Evolutionary conservation across 2,329 filamentous ascomycete species (phyloP), one percentile per base, ranked within the genome.

Genomic region (Chaetomium sp.): DNA sequence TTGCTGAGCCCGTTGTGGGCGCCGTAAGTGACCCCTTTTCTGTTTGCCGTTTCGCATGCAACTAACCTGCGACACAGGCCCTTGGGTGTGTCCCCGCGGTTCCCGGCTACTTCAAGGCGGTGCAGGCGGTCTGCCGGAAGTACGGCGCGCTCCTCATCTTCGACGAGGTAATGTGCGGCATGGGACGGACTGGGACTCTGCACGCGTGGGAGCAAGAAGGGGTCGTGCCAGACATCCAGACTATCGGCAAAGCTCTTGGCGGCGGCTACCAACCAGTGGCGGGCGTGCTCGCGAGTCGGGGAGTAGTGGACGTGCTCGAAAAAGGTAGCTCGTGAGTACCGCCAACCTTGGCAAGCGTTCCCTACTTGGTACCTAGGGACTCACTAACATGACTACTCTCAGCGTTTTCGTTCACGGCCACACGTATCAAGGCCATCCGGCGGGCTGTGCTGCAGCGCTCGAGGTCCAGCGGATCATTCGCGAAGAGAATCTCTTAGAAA

Each of bases 1-100:
- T 92, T 27, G 87, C 88, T 1, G 90, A 93, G 74, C 87, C 90
- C 0, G 82, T 93, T 1, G 89, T 90, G 16, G 90, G 90, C 2
- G 88, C 90, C 38, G 87, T 90, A 81, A 76, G 78, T 75, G 3
- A 23, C 33, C 10, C 23, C 31, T 31, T 31, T 25, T n/a, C 5
- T 31, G 10, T 25, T 47, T 5, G 2, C 53, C 7, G 29, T 47
- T 21, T 47, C 4, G 25, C n/a, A 38, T 8, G 23, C 4, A 29
- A 25, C 65, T 63, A 19, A 64, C 56, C 16, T 7, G 25, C 16
- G 9, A 23, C n/a, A 4, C 54, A 79, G 85, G 80, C 81, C 0
- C 72, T 83, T 1, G 86, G 85, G 2, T 84, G 81, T 61, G 80
- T 84, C 0, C 77, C 83, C 0, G 72, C 85, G 0, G 75, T 83